Conservation (phyloP, 2,329 filamentous ascomycete genomes). For the Aspergillus arachidicola region DNA sequence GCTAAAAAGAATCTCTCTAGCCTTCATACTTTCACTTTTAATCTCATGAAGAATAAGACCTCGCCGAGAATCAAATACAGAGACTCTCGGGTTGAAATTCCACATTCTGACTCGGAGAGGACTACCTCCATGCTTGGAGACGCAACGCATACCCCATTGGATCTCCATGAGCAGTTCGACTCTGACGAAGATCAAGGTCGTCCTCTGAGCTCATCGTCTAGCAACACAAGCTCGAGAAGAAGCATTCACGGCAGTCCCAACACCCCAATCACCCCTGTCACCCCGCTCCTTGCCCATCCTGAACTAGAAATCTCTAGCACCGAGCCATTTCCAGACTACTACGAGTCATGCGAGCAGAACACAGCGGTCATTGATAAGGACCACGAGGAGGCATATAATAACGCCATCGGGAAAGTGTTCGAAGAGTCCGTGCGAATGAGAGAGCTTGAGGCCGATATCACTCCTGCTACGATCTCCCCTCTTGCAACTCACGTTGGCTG, state of each 20-base stretch:
- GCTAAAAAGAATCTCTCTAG: neutral
- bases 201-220: neutral
- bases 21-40: neutral
- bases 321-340: constrained; percentile 33
- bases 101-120: neutral
- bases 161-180: neutral
- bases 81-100: neutral
- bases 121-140: neutral
- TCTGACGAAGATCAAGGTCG: neutral
- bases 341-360: constrained; percentile 18
- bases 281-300: neutral
- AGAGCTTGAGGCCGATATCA: constrained; percentile 15
- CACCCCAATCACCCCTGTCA: neutral
- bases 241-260: neutral
- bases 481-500: neutral
- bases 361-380: constrained; percentile 10
- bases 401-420: constrained; percentile 25
- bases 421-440: constrained; percentile 23
- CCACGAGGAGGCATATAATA: constrained; percentile 25
- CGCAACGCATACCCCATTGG: neutral
- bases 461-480: constrained; percentile 6
- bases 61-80: neutral
- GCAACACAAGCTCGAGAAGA: neutral
- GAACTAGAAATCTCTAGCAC: constrained; percentile 2
- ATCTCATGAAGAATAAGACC: neutral